Evolutionary conservation across 768 basidiomycete genomes (phyloP), one percentile per base, ranked within the genome.

Genomic region (Mycena albidolilacea): DNA sequence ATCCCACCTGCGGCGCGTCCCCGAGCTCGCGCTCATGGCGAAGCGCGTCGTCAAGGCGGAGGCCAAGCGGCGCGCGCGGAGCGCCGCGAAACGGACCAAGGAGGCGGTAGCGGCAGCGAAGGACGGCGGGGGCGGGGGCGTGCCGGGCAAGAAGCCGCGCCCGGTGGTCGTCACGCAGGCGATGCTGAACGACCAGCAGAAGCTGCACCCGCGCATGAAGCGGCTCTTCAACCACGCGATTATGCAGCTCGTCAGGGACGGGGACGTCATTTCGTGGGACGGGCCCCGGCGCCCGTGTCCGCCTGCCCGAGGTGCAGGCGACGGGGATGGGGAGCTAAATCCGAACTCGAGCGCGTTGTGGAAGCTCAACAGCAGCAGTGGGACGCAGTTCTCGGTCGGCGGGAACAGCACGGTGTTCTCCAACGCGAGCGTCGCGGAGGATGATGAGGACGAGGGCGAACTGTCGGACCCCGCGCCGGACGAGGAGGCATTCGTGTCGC

Each of bases 1-100:
- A 8, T 93, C 93, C 0, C 91, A 94, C 77, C 86, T 95, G 2
- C 89, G 93, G 8, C 92, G 94, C 58, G 92, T 95, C 0, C 93
- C 93, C 10, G 94, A 93, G 75, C 85, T 95, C 4, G 84, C 88
- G 0, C 83, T 89, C 14, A 84, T 95, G 67, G 93, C 93, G 6
- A 82, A 85, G 30, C 85, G 91, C 11, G 90, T 95, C 2, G 91
- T 92, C 12, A 84, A 87, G 54, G 89, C 90, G 2, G 93, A 93
- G 64, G 81, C 82, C 4, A 88, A 87, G 73, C 86, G 90, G 15
- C 85, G 89, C n/a, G 80, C 82, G 15, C 86, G 87, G 55, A 88
- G 87, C 23, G 87, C 87, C 65, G 81, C 82, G 39, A 86, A 87
- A 78, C 85, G 83, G 70, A 75, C 79, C 39, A 86, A 85, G 72